phyloP scores from a whole-genome alignment of 441 rosid genomes.

The Gossypium gossypioides region DNA sequence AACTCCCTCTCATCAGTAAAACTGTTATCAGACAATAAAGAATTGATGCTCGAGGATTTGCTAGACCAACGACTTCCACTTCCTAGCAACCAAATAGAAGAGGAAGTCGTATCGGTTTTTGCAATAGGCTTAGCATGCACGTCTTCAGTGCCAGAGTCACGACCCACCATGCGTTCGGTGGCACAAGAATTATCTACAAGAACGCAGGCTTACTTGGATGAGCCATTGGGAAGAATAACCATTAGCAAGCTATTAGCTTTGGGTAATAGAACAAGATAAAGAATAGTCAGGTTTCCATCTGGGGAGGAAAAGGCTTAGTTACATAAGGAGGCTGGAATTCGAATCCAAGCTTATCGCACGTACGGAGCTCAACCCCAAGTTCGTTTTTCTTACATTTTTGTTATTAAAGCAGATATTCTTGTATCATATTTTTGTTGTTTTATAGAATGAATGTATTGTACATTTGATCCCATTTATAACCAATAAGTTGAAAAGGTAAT shows the following conservation, averaged over 20 bases:
- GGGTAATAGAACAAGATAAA: slow-evolving; percentile 1
- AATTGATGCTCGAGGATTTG: slow-evolving; percentile 31
- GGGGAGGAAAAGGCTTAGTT: neutral
- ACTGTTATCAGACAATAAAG: slow-evolving; percentile 11
- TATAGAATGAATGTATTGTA: neutral
- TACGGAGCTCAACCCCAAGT: neutral
- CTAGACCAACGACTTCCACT: slow-evolving; percentile 39
- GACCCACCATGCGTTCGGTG: slow-evolving; percentile 46
- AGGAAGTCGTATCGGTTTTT: slow-evolving; percentile 28
- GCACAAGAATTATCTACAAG: slow-evolving; percentile 42
- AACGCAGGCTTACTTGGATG: slow-evolving; percentile 25
- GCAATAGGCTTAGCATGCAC: slow-evolving; percentile 37
- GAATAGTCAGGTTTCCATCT: neutral
- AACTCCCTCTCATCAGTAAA: slow-evolving; percentile 18
- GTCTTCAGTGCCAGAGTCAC: slow-evolving; percentile 23
- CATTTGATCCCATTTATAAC: neutral
- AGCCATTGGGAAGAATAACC: slow-evolving; percentile 22
- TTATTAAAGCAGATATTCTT: neutral
- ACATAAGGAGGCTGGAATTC: neutral
- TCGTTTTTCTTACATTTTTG: neutral
- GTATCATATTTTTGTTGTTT: neutral
- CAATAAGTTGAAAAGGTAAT: neutral
- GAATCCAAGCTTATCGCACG: neutral
- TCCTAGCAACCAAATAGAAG: slow-evolving; percentile 33
- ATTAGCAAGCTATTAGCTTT: slow-evolving; percentile 21